Evolutionary conservation across 352 stramenopile genomes (phyloP), one percentile per base, ranked within the genome.

Genomic region (Saprolegnia parasitica): DNA sequence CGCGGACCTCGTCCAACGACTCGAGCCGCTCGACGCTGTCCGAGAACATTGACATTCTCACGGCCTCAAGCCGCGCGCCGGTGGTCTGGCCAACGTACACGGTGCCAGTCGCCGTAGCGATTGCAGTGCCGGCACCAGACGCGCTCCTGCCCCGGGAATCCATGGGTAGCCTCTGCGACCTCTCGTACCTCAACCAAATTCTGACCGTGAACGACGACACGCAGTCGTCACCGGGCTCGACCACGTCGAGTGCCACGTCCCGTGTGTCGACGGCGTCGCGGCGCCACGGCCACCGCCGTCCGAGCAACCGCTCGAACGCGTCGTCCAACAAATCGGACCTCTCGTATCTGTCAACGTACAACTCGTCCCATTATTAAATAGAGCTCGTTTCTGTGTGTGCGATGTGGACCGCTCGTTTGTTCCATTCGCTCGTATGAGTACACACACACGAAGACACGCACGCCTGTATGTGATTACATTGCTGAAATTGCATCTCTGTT

Each of bases 101-200:
- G 1, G 35, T 40, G 35, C 13, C 52, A 8, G 16, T 24, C 11
- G 13, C 52, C 35, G 52, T 60, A 9, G 11, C 52, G 13, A 35
- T 60, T 9, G 52, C 52, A 9, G n/a, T 60, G 11, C 13, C 52
- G 3, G 52, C n/a, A 20, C 52, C 52, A 2, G 52, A 60, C 3
- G 13, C 24, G 24, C 35, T 55, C 54, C 78, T 83, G 75, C 66
- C 73, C 21, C 71, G 84, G 71, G 37, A 55, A 57, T 60, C 52
- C 13, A 15, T 60, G 11, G 52, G 52, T 3, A 60, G 35, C 35
- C 26, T 70, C 13, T 70, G 63, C 54, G 63, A 70, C 26, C 29
- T 70, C 24, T 70, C 63, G 29, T 70, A 70, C 42, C 39, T 70
- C 37, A 61, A 40, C 29, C 23, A 58, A 8, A 52, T 70, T 13